Percentiles rank a stretch among this genome's conserved stretches.
These are phyloP conservation scores for Pichia exigua DNA, from an alignment of 805 yeast genomes.

Conservation along the genomic window DNA sequence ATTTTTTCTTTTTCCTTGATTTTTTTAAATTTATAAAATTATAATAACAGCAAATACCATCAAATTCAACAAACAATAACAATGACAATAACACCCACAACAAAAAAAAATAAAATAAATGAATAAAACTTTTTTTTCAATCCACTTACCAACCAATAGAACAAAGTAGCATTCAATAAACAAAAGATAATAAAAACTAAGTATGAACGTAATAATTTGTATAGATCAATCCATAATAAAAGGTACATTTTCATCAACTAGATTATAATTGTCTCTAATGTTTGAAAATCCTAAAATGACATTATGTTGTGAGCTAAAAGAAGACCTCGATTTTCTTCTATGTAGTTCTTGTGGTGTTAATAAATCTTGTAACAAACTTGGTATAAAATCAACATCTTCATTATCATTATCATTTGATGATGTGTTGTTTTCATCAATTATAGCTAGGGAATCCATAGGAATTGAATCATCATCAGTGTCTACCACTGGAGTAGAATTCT, in stretches of 20 bases:
- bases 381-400: slow-evolving; percentile 66
- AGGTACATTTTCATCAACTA: slow-evolving; percentile 29
- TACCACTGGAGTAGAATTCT: slow-evolving; percentile 11
- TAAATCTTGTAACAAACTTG: slow-evolving; percentile 70
- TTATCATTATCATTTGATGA: slow-evolving; percentile 15
- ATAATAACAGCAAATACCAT: background rate
- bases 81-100: no score
- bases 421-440: background rate
- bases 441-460: background rate
- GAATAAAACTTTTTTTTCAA: background rate
- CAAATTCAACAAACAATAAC: background rate
- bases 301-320: slow-evolving; percentile 8
- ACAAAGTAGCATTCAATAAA: no score
- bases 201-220: no score
- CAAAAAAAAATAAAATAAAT: background rate
- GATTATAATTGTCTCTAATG: slow-evolving; percentile 6
- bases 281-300: slow-evolving; percentile 1
- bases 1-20: background rate
- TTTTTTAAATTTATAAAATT: background rate
- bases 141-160: no score
- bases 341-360: slow-evolving; percentile 72
- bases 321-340: slow-evolving; percentile 52
- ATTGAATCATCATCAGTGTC: slow-evolving; percentile 10
- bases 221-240: slow-evolving; percentile 24
- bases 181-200: no score